phyloP scores from a whole-genome alignment of 2,329 filamentous ascomycete genomes.

The Trichoderma polysporum region DNA sequence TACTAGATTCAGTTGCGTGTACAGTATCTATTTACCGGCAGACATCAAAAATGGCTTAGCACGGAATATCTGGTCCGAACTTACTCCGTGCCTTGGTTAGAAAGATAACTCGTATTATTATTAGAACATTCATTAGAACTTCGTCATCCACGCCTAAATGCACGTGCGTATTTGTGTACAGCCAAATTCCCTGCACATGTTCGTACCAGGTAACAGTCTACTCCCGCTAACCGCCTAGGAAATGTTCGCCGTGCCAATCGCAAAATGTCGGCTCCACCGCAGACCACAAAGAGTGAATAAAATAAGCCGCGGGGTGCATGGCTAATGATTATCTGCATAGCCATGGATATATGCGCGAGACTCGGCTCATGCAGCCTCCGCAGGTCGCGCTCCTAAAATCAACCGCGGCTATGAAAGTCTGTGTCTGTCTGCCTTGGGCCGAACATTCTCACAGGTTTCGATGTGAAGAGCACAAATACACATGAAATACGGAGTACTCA shows the following conservation, averaged over 20 bases:
- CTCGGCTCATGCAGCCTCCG: constrained; percentile 9
- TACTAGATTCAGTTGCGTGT: too few species aligned
- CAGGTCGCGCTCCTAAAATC: neutral
- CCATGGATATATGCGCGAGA: constrained; percentile 17
- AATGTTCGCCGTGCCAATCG: neutral
- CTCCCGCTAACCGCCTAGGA: neutral
- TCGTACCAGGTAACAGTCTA: neutral
- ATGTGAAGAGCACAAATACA: too few species aligned
- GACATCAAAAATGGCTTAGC: too few species aligned
- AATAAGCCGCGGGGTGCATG: constrained; percentile 6
- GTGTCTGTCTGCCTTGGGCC: neutral
- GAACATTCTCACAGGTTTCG: neutral
- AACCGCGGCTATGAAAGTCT: constrained; percentile 2
- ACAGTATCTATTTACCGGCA: too few species aligned
- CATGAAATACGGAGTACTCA: neutral
- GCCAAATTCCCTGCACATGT: neutral
- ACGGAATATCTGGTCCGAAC: neutral
- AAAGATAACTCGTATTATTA: too few species aligned
- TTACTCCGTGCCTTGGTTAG: too few species aligned
- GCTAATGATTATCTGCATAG: constrained; percentile 12
- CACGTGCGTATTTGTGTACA: neutral
- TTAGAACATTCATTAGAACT: too few species aligned
- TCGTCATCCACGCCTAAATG: neutral
- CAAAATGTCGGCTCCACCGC: neutral
- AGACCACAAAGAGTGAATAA: neutral